phyloP scores from a whole-genome alignment of 163 green algal species.

The Scenedesmus sp. region DNA sequence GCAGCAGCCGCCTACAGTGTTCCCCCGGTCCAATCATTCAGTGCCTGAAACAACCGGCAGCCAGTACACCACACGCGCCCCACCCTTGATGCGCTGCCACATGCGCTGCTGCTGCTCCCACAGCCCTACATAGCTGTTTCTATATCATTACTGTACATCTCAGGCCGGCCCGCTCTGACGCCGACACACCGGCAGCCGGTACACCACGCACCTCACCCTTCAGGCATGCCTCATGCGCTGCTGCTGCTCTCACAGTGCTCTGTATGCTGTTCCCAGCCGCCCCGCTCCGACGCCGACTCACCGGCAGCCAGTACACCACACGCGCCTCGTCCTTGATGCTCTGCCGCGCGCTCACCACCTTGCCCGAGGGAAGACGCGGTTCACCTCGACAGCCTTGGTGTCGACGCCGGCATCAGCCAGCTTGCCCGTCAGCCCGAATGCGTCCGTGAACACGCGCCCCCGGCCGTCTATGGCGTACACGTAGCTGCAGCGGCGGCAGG shows the following conservation, averaged over 20 bases:
- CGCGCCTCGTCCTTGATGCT: conserved; percentile 34
- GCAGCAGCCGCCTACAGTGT: conserved; percentile 3
- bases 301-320: conserved; percentile 44
- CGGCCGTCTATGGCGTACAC: conserved; percentile 65
- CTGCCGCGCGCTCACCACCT: neutral
- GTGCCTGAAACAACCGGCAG: too few species aligned
- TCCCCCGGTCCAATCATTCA: too few species aligned
- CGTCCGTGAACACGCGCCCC: conserved; percentile 52
- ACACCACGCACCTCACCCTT: conserved; percentile 31
- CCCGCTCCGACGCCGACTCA: neutral
- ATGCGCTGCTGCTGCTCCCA: neutral
- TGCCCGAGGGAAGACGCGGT: conserved; percentile 19
- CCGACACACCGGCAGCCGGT: conserved; percentile 33
- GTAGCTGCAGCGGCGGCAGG: conserved; percentile 50
- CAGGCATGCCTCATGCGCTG: neutral
- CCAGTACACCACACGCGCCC: too few species aligned
- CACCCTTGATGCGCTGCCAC: conserved; percentile 20
- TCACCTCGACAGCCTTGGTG: conserved; percentile 5
- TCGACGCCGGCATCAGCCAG: conserved; percentile 49
- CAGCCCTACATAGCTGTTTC: too few species aligned
- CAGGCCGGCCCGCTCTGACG: too few species aligned
- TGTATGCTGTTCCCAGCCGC: too few species aligned
- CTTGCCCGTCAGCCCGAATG: conserved; percentile 39
- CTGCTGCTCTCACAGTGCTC: too few species aligned
- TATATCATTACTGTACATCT: too few species aligned